phyloP scores from a whole-genome alignment of 2,329 filamentous ascomycete genomes.

The Microsporum ferrugineum region DNA sequence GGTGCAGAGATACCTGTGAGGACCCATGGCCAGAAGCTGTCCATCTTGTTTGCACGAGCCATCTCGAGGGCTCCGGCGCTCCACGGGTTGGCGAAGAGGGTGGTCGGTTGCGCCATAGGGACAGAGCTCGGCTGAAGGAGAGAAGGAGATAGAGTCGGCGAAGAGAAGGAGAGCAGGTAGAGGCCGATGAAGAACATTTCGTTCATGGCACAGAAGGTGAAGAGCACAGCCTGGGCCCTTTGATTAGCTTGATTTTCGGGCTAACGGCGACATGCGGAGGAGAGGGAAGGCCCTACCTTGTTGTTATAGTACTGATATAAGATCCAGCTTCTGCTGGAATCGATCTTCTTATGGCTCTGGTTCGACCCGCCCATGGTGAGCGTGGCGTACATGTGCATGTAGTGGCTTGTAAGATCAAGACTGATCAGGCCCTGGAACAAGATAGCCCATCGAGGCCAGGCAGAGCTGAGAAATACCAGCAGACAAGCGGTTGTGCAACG shows the following conservation, averaged over 20 bases:
- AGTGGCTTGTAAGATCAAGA: conserved; percentile 88
- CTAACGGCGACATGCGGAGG: neutral
- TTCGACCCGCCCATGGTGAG: conserved; percentile 72
- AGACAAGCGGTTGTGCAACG: conserved; percentile 92
- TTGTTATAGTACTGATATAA: conserved; percentile 96
- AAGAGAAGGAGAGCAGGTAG: conserved; percentile 94
- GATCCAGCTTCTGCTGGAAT: conserved; percentile 75
- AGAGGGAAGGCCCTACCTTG: conserved; percentile 49
- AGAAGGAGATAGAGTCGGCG: conserved; percentile 74
- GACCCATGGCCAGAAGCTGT: conserved; percentile 64
- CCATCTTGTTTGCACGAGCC: conserved; percentile 87
- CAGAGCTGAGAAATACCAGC: conserved; percentile 85
- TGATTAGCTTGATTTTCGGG: neutral
- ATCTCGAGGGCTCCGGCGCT: conserved; percentile 86
- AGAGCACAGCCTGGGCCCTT: conserved; percentile 62
- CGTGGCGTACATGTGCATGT: conserved; percentile 98
- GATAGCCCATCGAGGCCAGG: conserved; percentile 88
- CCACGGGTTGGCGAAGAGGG: conserved; percentile 79
- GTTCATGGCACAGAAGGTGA: conserved; percentile 80
- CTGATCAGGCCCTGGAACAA: conserved; percentile 89
- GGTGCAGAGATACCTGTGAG: conserved; percentile 70
- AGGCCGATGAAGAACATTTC: conserved; percentile 97
- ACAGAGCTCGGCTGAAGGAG: conserved; percentile 62
- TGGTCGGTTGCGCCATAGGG: conserved; percentile 54
- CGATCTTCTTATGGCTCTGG: conserved; percentile 84